Conservation (phyloP, 176 grass and related monocot species). For the Musa beccarii region DNA sequence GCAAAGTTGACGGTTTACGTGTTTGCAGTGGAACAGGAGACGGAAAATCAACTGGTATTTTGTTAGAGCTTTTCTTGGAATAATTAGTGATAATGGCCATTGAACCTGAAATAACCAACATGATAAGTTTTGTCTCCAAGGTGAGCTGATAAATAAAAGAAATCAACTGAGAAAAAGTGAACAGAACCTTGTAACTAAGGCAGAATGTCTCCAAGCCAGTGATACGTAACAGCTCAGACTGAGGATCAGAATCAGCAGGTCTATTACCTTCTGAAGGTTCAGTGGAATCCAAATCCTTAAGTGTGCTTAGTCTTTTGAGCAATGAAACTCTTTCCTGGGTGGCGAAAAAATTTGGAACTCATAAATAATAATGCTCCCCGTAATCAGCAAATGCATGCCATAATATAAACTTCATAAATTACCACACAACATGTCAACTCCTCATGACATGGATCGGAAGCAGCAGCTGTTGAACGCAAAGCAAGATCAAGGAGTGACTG, state of each 20-base stretch:
- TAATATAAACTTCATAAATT: conserved; percentile 28
- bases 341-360: conserved; percentile 24
- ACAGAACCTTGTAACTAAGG: conserved; percentile 80
- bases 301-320: conserved; percentile 60
- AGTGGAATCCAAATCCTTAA: conserved; percentile 70
- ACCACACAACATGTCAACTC: conserved; percentile 91
- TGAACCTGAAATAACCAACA: conserved; percentile 59
- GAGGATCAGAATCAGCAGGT: conserved; percentile 42
- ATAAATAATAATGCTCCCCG: neutral
- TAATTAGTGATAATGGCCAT: conserved; percentile 95
- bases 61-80: conserved; percentile 89
- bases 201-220: conserved; percentile 82
- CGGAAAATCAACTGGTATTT: conserved; percentile 96
- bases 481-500: conserved; percentile 97
- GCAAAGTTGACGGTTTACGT: conserved; percentile 81
- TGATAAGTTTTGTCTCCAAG: conserved; percentile 5
- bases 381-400: conserved; percentile 7
- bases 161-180: conserved; percentile 1
- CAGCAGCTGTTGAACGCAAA: conserved; percentile 75
- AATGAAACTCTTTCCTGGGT: conserved; percentile 82
- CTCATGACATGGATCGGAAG: conserved; percentile 89
- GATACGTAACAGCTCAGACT: conserved; percentile 49
- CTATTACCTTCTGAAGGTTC: conserved; percentile 32
- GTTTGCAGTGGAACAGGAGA: conserved; percentile 93
- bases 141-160: conserved; percentile 9